phyloP scores from a whole-genome alignment of 73 alveolate species.

The Blepharisma stoltei region DNA sequence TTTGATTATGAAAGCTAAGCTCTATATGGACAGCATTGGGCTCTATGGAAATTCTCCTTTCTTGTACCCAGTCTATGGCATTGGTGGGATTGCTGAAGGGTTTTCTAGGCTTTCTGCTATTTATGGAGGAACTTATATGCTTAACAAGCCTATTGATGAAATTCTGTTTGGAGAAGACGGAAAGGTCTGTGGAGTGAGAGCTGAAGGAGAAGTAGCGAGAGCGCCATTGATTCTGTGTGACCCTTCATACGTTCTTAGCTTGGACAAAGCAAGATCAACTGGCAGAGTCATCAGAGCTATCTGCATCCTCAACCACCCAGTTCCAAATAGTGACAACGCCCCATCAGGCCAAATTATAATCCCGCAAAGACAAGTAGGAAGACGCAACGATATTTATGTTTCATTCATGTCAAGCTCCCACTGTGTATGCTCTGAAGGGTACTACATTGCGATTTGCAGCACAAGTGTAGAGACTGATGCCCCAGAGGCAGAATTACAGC shows the following conservation, averaged over 20 bases:
- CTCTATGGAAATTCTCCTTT: conserved; percentile 93
- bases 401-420: conserved; percentile 50
- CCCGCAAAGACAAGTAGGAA: conserved; percentile 89
- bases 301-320: conserved; percentile 93
- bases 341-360: conserved; percentile 86
- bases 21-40: too few species aligned
- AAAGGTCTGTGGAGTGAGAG: conserved; percentile 17
- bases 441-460: conserved; percentile 71
- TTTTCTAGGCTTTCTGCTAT: conserved; percentile 94
- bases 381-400: conserved; percentile 59
- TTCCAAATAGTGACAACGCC: conserved; percentile 86
- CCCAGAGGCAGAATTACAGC: conserved; percentile 20
- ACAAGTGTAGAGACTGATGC: conserved; percentile 77
- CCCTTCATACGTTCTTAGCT: neutral
- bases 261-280: conserved; percentile 50
- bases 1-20: too few species aligned
- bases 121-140: conserved; percentile 97
- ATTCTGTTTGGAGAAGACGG: conserved; percentile 82
- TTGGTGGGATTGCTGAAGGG: conserved; percentile 96
- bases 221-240: too few species aligned
- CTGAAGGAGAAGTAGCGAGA: too few species aligned
- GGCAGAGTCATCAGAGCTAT: conserved; percentile 91
- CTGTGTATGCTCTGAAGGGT: conserved; percentile 69
- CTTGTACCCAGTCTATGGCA: conserved; percentile 98
- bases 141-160: conserved; percentile 92